Conservation (phyloP, 305 asterid genomes). For the Coffea humblotiana region DNA sequence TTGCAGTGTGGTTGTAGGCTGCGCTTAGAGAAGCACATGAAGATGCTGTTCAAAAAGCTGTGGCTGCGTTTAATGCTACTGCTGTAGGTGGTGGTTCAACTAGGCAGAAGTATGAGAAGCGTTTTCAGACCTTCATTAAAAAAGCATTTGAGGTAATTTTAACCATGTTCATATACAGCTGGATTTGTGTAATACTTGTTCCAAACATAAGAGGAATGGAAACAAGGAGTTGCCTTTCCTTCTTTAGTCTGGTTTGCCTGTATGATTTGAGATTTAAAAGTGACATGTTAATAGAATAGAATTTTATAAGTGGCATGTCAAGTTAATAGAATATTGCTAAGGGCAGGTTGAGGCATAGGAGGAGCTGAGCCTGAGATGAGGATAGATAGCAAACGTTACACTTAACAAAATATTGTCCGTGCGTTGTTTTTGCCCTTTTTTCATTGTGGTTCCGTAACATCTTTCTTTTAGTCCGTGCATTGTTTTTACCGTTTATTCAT, state of each 20-base stretch:
- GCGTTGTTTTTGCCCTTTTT: not conserved
- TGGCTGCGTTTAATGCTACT: slow-evolving; percentile 66
- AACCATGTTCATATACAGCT: slow-evolving; percentile 3
- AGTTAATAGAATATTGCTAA: not conserved
- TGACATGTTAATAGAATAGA: not conserved
- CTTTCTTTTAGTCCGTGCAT: not conserved
- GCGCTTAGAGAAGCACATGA: slow-evolving; percentile 91
- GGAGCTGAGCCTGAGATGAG: not conserved
- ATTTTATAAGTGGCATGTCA: not conserved
- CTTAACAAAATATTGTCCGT: not conserved
- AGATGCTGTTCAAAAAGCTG: slow-evolving; percentile 73
- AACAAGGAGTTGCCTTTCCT: not conserved
- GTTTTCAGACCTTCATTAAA: slow-evolving; percentile 67
- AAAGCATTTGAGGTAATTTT: slow-evolving; percentile 86
- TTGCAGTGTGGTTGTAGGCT: slow-evolving; percentile 48
- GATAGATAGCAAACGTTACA: not conserved
- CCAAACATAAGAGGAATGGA: not conserved
- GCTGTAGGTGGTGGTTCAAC: slow-evolving; percentile 89
- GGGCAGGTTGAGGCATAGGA: not conserved
- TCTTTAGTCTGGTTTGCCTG: not conserved
- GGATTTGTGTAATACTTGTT: not conserved
- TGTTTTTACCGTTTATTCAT: not conserved
- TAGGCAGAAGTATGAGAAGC: slow-evolving; percentile 85
- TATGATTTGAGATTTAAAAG: not conserved
- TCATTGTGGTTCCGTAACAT: too few relatives aligned